These are phyloP conservation scores for Arabis hirsuta DNA, from an alignment of 345 rosid species.

Conservation along the genomic window DNA sequence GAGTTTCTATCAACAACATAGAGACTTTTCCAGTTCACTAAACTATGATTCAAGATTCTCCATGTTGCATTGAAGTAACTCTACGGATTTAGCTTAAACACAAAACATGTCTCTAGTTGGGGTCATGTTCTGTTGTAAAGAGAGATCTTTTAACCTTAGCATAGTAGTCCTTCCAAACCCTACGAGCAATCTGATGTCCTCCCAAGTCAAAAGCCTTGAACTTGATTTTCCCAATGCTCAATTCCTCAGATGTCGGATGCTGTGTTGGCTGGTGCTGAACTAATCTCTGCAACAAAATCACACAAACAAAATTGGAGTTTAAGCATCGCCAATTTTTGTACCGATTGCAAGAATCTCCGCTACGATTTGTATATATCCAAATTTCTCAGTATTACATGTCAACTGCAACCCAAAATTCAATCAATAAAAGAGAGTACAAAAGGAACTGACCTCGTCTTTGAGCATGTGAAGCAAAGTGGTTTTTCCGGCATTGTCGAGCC, in stretches of 20 bases:
- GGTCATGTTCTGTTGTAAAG: neutral
- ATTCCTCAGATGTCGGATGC: constrained; percentile 79
- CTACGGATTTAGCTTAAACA: neutral
- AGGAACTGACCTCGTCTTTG: constrained; percentile 71
- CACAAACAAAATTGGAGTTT: neutral
- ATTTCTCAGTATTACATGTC: neutral
- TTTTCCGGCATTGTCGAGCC: constrained; percentile 95
- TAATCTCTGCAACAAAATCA: constrained; percentile 57
- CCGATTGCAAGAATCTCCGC: neutral
- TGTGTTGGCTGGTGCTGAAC: constrained; percentile 88
- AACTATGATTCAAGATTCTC: neutral
- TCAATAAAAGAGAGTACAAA: neutral
- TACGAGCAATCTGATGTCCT: constrained; percentile 85
- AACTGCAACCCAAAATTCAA: neutral
- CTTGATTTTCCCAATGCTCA: constrained; percentile 81
- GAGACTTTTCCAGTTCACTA: neutral
- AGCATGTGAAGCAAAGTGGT: constrained; percentile 97
- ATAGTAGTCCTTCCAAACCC: constrained; percentile 88
- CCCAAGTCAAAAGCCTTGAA: constrained; percentile 88
- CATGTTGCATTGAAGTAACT: neutral
- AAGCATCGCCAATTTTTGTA: too few species aligned
- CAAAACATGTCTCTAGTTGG: neutral
- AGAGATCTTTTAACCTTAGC: constrained; percentile 55
- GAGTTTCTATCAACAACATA: neutral
- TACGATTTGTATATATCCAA: neutral